phyloP scores from a whole-genome alignment of 208 protist species.

The Trypanosoma boissoni region DNA sequence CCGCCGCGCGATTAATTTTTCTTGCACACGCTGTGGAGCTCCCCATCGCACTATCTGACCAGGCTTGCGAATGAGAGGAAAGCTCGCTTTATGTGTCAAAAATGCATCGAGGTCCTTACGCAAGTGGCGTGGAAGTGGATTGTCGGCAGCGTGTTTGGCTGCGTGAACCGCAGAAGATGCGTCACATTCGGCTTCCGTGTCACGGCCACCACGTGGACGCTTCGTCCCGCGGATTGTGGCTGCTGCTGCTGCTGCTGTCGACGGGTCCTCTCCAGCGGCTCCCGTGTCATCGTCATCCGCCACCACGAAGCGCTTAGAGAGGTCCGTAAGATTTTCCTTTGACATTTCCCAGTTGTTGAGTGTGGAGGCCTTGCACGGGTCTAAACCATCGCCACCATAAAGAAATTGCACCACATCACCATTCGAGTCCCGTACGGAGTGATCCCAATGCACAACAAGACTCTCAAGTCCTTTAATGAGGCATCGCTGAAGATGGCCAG shows the following conservation, averaged over 20 bases:
- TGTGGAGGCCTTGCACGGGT: slow-evolving; percentile 93
- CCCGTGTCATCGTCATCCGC: slow-evolving; percentile 28
- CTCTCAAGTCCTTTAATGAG: slow-evolving; percentile 97
- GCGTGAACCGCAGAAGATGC: no score
- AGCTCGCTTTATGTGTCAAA: slow-evolving; percentile 57
- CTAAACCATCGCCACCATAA: slow-evolving; percentile 98
- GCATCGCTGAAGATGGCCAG: slow-evolving; percentile 98
- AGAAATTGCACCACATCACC: slow-evolving; percentile 96
- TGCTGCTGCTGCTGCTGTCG: not conserved
- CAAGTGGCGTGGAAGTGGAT: slow-evolving; percentile 60
- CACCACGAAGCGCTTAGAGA: slow-evolving; percentile 60
- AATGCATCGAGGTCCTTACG: slow-evolving; percentile 41
- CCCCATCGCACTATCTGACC: slow-evolving; percentile 77
- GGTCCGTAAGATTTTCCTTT: slow-evolving; percentile 77
- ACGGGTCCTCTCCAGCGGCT: not conserved
- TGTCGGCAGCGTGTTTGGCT: slow-evolving; percentile 23
- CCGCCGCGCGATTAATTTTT: slow-evolving; percentile 66
- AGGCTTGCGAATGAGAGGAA: slow-evolving; percentile 68
- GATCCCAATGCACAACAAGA: slow-evolving; percentile 93
- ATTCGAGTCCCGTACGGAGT: slow-evolving; percentile 94
- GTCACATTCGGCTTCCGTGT: slow-evolving; percentile 24
- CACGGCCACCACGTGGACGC: slow-evolving; percentile 12
- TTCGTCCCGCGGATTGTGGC: slow-evolving; percentile 10
- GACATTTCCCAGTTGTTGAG: slow-evolving; percentile 92
- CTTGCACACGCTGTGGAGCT: slow-evolving; percentile 31